Base-by-base conservation (phyloP, 352 stramenopile species). In the Globisporangium acanthophoron region DNA sequence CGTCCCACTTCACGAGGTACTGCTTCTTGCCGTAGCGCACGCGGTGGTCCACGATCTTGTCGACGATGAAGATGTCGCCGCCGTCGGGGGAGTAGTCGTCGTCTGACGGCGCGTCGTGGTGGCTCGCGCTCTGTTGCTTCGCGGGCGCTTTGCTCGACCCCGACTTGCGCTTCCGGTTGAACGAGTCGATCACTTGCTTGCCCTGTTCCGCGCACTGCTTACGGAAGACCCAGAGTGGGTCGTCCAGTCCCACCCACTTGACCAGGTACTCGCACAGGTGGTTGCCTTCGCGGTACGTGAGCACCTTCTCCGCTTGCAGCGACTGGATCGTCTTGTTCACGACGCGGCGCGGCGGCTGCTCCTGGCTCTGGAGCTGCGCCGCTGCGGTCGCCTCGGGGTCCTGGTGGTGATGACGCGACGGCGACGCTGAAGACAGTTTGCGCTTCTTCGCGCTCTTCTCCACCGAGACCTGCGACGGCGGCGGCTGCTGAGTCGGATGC, bases 1-100 rank as follows among this genome's bases (percentile, higher is more conserved):
- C 74, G 50, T 89, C 78, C 78, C 81, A 91, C 44, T 76, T 74
- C 3, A 91, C 78, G 0, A 80, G 58, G 53, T 88, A 91, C 58
- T 86, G 54, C 20, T 74, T 76, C 54, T 71, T 80, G 37, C 66
- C 65, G 40, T 66, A 61, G 20, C 60, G 58, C n/a, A 66, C 51
- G 18, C 76, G 74, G 45, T 88, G 67, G 58, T 61, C 70, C 3
- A 89, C 74, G 35, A 91, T 85, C 52, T 79, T 73, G 40, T 89
- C 76, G 21, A 88, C 80, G 24, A 65, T 78, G 49, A 76, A 91
- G 16, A 88, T 58, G 12, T 58, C 49, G 13, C 47, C 65, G 4
- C 24, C 6, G 56, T n/a, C 18, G 45, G 53, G 16, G 6, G 20
- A 12, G 29, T 20, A 33, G 8, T n/a, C 24, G 24, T 11, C 27